phyloP scores from a whole-genome alignment of 2,329 filamentous ascomycete species.

The Ceratocystis papillata region DNA sequence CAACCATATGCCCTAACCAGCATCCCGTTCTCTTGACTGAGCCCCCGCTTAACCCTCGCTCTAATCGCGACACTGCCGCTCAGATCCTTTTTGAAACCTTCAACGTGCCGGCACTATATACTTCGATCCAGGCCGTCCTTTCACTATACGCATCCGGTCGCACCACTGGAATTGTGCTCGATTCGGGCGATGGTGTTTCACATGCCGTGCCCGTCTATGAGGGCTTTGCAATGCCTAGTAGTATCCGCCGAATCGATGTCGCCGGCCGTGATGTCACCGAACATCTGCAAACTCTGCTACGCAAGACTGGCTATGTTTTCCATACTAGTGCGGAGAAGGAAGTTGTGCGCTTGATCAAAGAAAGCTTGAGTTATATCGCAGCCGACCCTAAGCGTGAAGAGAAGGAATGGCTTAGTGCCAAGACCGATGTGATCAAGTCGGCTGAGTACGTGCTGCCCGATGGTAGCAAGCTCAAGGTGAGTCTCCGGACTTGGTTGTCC shows the following conservation, averaged over 20 bases:
- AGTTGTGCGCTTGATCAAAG: conserved; percentile 94
- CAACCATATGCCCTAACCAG: conserved; percentile 36
- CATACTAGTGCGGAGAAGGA: conserved; percentile 99
- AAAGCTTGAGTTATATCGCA: conserved; percentile 85
- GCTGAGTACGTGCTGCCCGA: conserved; percentile 86
- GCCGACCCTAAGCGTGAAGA: conserved; percentile 86
- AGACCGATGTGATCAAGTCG: conserved; percentile 64
- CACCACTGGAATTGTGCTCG: conserved; percentile 90
- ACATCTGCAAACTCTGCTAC: conserved; percentile 77
- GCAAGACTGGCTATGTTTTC: conserved; percentile 88
- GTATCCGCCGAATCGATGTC: conserved; percentile 90
- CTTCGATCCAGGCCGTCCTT: conserved; percentile 91
- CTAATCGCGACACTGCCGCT: conserved; percentile 90
- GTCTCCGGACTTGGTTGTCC: conserved; percentile 13
- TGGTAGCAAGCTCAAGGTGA: conserved; percentile 81
- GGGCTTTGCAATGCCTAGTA: conserved; percentile 91
- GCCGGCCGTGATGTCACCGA: conserved; percentile 94
- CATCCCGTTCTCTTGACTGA: conserved; percentile 95
- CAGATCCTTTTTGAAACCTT: conserved; percentile 98
- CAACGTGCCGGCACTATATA: conserved; percentile 93
- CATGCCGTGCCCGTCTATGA: conserved; percentile 97
- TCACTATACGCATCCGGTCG: conserved; percentile 92
- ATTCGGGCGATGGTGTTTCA: conserved; percentile 90
- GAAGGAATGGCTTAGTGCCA: conserved; percentile 82
- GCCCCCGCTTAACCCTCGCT: conserved; percentile 85